phyloP scores from a whole-genome alignment of 257 asterid species.

The Solanum boliviense region DNA sequence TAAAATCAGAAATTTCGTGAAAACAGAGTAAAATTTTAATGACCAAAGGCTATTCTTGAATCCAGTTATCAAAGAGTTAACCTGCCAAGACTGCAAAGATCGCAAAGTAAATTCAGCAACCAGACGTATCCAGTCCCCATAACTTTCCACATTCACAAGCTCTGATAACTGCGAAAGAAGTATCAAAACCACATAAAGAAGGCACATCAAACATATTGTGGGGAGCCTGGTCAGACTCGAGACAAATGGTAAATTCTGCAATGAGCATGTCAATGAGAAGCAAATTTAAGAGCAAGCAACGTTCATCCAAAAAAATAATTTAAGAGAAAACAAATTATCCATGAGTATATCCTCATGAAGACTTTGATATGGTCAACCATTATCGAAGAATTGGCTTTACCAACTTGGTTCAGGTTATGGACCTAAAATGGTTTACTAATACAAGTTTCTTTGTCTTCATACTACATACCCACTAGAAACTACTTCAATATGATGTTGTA shows the following conservation, averaged over 20 bases:
- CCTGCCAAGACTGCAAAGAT: slow-evolving; percentile 99
- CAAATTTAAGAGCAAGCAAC: not conserved
- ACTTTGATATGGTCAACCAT: not conserved
- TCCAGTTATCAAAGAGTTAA: not conserved
- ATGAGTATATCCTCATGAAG: not conserved
- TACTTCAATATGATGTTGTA: not conserved
- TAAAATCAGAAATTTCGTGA: slow-evolving; percentile 1
- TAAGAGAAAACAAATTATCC: not conserved
- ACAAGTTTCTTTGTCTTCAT: not conserved
- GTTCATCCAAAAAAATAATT: not conserved
- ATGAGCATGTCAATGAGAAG: not conserved
- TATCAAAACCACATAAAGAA: slow-evolving; percentile 5
- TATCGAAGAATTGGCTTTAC: not conserved
- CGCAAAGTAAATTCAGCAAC: slow-evolving; percentile 90
- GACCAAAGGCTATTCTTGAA: not conserved
- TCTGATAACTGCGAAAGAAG: slow-evolving; percentile 66
- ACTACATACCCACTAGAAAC: not conserved
- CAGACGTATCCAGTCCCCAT: slow-evolving; percentile 93
- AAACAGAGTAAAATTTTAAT: not conserved
- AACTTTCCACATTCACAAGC: slow-evolving; percentile 92
- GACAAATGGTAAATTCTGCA: not conserved
- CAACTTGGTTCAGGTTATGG: not conserved
- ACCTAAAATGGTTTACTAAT: not conserved
- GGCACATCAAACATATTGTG: not conserved
- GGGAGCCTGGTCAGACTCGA: not conserved